Percentiles rank a stretch among this genome's conserved stretches.
phyloP scores from a whole-genome alignment of 2,329 filamentous ascomycete species.

The Pseudogymnoascus sp. region DNA sequence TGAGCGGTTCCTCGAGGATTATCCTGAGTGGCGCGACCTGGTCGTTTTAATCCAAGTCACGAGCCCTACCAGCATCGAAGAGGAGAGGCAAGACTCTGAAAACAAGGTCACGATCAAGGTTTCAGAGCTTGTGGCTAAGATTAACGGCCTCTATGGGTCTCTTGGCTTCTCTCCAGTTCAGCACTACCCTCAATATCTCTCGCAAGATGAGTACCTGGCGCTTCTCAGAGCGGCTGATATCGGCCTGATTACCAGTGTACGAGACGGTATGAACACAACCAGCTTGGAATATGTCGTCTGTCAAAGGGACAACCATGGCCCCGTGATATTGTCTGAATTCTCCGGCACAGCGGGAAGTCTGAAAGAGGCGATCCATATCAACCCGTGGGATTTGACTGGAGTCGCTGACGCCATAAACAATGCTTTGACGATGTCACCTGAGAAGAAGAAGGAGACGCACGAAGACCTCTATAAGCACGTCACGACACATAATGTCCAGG shows the following conservation, averaged over 20 bases:
- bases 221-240: conserved; percentile 86
- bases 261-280: conserved; percentile 97
- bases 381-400: conserved; percentile 84
- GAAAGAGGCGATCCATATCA: conserved; percentile 85
- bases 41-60: conserved; percentile 95
- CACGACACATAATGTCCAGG: conserved; percentile 75
- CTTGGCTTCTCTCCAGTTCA: conserved; percentile 85
- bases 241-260: conserved; percentile 88
- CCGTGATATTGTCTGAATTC: conserved; percentile 91
- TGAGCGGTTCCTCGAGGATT: conserved; percentile 81
- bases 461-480: conserved; percentile 74
- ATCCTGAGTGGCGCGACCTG: conserved; percentile 86
- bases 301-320: conserved; percentile 79
- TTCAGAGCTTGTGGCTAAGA: conserved; percentile 81
- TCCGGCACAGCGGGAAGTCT: conserved; percentile 87
- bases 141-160: conserved; percentile 86
- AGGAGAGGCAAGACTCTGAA: conserved; percentile 68
- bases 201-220: conserved; percentile 86
- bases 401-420: conserved; percentile 78
- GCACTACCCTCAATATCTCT: conserved; percentile 90
- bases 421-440: conserved; percentile 68
- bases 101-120: conserved; percentile 82
- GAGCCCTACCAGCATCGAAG: conserved; percentile 74
- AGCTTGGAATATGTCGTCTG: conserved; percentile 92
- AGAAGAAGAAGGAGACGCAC: conserved; percentile 64